A percentile compares a stretch with the other conserved stretches of the same genome.
Conservation (phyloP, 805 yeast species). For the Gaillardinia entomophila region DNA sequence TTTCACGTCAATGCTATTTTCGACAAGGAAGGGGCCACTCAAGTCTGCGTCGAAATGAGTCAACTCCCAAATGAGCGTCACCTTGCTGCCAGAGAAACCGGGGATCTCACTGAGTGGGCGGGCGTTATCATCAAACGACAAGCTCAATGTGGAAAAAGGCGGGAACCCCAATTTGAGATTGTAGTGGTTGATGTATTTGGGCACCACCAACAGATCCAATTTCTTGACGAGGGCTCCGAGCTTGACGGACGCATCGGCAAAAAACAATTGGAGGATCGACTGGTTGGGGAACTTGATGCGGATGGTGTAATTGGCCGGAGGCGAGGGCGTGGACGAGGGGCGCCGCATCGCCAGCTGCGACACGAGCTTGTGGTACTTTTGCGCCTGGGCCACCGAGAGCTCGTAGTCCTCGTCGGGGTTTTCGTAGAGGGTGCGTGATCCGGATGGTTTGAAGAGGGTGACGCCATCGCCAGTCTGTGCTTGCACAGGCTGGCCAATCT, state of each 20-base stretch:
- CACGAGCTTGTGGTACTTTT: conserved; percentile 29
- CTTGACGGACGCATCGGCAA: conserved; percentile 20
- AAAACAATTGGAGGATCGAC: conserved; percentile 27
- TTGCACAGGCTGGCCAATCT: background rate
- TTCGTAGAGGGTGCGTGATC: conserved; percentile 16
- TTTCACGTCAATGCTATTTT: conserved; percentile 9
- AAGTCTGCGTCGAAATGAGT: conserved; percentile 2
- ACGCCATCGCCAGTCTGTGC: background rate
- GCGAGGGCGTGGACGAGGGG: conserved; percentile 6
- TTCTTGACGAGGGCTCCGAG: conserved; percentile 32
- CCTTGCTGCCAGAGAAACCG: conserved; percentile 24
- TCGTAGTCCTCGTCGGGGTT: conserved; percentile 40
- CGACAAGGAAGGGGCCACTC: conserved; percentile 18
- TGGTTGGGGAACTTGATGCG: conserved; percentile 36
- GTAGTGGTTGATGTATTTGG: conserved; percentile 23
- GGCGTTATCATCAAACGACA: conserved; percentile 24
- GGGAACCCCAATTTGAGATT: conserved; percentile 31
- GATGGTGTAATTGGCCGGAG: conserved; percentile 23
- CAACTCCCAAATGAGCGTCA: conserved; percentile 33
- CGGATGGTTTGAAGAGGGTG: background rate
- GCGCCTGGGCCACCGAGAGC: conserved; percentile 33
- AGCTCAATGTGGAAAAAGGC: conserved; percentile 25
- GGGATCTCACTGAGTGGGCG: conserved; percentile 18
- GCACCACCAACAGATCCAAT: conserved; percentile 27
- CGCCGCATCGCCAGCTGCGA: conserved; percentile 17